Base-by-base conservation (phyloP, 148 eudicot genomes). In the Talinum fruticosum region DNA sequence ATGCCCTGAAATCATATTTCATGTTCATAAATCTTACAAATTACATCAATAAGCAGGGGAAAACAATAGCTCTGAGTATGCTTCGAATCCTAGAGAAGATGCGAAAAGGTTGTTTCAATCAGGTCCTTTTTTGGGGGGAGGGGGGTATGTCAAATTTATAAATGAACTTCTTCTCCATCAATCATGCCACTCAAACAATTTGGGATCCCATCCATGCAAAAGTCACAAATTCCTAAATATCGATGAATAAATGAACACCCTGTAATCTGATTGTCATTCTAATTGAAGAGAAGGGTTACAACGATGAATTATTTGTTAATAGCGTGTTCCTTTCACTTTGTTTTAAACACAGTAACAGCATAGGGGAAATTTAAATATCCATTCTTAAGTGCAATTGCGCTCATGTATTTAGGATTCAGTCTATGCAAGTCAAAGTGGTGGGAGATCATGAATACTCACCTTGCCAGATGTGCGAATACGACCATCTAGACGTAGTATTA, bases 401-500 rank as follows among this genome's bases (percentile, higher is more conserved):
- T 66, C 4, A 34, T 2, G 6, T 41, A 26, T 24, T 47, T 28
- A 32, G 33, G n/a, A 34, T 23, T 37, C n/a, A 19, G 53, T 61
- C 16, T 15, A 59, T 57, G 73, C 57, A 76, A 19, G 54, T 54
- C 23, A 23, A 4, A 66, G 70, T 3, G 45, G 62, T 29, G 32
- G 34, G 16, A 26, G 5, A 28, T 2, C n/a, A 73, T 34, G 38
- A 69, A 4, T 10, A 86, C 94, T 84, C 36, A 96, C 99, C 95
- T 84, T 90, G 70, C 99, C 97, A 34, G 99, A 96, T 82, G 93
- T 88, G 49, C 99, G 97, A 73, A 96, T 83, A 72, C 99, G 97
- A 29, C 99, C 99, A 89, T 96, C 97, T 67, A 96, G 81, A n/a
- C 99, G 97, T 35, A 96, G 84, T 74, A 96, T 87, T 38, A 96